Evolutionary conservation across 2,329 filamentous ascomycete genomes (phyloP).

Genomic region (Intubia oerlemansii): DNA sequence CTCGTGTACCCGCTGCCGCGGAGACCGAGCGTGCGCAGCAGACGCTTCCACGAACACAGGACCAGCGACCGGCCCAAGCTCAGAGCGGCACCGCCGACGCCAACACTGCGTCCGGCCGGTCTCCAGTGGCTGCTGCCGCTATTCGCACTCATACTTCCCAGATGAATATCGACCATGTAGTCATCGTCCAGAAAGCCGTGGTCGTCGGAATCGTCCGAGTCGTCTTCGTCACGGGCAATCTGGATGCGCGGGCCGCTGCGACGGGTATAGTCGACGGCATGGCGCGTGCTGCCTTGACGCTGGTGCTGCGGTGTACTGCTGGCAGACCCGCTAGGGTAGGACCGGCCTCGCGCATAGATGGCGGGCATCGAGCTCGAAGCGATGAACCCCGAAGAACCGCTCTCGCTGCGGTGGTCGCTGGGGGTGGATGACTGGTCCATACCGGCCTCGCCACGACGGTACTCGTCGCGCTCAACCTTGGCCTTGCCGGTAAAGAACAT

Average conservation of each 20-base stretch:
- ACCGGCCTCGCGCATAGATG: constrained; percentile 10
- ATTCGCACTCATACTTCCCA: too few species aligned
- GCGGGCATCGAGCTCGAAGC: constrained; percentile 8
- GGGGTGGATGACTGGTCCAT: too few species aligned
- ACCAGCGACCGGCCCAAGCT: constrained; percentile 1
- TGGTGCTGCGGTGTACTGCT: constrained; percentile 1
- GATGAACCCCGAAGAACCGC: constrained; percentile 13
- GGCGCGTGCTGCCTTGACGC: neutral
- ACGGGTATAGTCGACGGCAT: constrained; percentile 2
- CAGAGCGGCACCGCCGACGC: constrained; percentile 1
- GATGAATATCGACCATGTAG: constrained; percentile 3
- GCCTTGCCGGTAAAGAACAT: constrained; percentile 29
- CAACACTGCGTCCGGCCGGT: constrained; percentile 5
- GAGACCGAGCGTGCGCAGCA: constrained; percentile 2
- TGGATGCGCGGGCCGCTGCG: constrained; percentile 7
- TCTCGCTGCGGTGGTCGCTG: constrained; percentile 8
- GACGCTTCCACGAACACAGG: neutral
- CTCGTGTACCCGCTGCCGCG: neutral
- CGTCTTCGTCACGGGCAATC: constrained; percentile 6
- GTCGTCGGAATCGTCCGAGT: constrained; percentile 1
- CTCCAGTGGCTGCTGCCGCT: constrained; percentile 4
- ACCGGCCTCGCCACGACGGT: constrained; percentile 8
- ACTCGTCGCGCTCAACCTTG: constrained; percentile 27
- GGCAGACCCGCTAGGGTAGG: neutral
- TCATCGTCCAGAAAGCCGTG: constrained; percentile 2